These are phyloP conservation scores for Cinchona pubescens DNA, from an alignment of 257 asterid species.

Conservation along the genomic window DNA sequence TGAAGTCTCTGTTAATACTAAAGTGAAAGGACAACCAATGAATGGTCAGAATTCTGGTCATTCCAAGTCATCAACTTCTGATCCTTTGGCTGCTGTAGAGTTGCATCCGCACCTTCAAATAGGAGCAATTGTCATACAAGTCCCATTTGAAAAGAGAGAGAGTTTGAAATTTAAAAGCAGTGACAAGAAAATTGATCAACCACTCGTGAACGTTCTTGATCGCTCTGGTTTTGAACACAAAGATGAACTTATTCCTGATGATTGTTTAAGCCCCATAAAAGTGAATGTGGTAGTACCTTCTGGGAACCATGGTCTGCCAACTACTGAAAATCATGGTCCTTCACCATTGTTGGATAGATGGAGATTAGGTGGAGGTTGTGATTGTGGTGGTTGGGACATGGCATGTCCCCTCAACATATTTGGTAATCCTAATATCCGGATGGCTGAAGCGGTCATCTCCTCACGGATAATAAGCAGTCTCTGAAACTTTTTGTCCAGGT, in stretches of 20 bases:
- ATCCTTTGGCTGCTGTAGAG: constrained; percentile 40
- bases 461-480: constrained; percentile 39
- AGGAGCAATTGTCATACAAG: constrained; percentile 69
- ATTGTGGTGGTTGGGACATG: constrained; percentile 99
- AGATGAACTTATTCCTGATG: constrained; percentile 25
- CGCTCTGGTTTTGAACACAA: constrained; percentile 34
- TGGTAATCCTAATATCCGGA: constrained; percentile 35
- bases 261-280: constrained; percentile 27
- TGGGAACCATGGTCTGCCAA: constrained; percentile 77
- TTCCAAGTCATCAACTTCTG: constrained; percentile 19
- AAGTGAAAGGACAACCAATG: constrained; percentile 27
- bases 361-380: constrained; percentile 92
- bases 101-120: constrained; percentile 60
- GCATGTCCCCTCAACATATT: constrained; percentile 74
- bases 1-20: constrained; percentile 25
- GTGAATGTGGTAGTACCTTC: constrained; percentile 79
- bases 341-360: constrained; percentile 79
- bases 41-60: constrained; percentile 22
- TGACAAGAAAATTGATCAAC: constrained; percentile 37
- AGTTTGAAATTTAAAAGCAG: constrained; percentile 50
- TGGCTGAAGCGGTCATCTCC: constrained; percentile 38
- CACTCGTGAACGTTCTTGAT: constrained; percentile 40
- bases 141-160: constrained; percentile 71
- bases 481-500: constrained; percentile 75
- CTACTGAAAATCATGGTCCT: constrained; percentile 56